phyloP scores from a whole-genome alignment of 768 basidiomycete genomes.

The Auriscalpium vulgare region DNA sequence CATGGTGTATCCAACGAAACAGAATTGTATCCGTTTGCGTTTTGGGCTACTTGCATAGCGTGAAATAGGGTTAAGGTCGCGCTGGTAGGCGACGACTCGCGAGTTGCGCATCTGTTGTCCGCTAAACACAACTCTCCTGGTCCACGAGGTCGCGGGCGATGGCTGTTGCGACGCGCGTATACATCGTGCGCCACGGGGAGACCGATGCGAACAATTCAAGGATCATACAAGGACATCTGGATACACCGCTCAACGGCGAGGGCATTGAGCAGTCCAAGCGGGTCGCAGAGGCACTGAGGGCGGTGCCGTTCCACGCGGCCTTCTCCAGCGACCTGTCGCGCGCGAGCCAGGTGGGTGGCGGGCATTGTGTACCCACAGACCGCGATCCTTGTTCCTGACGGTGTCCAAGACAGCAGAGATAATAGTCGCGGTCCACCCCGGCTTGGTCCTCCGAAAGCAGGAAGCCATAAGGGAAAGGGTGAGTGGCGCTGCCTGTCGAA shows the following conservation, averaged over 20 bases:
- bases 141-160: background rate
- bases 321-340: constrained; percentile 68
- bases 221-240: constrained; percentile 71
- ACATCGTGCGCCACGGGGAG: constrained; percentile 73
- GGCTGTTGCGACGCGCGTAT: constrained; percentile 37
- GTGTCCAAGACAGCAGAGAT: constrained; percentile 52
- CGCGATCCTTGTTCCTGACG: too few species aligned
- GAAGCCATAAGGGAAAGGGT: constrained; percentile 61
- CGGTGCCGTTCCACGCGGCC: constrained; percentile 47
- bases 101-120: too few species aligned
- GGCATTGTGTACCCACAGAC: background rate
- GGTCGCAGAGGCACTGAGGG: constrained; percentile 46
- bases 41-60: background rate
- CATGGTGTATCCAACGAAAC: background rate
- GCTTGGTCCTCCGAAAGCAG: constrained; percentile 34
- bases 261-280: constrained; percentile 53
- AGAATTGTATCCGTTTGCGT: background rate
- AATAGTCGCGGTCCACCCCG: constrained; percentile 49
- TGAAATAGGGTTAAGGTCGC: too few species aligned
- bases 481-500: constrained; percentile 13
- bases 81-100: too few species aligned
- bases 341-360: constrained; percentile 48
- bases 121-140: too few species aligned
- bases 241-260: constrained; percentile 55
- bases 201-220: constrained; percentile 56